Evolutionary conservation across 192 early-diverging fungal species (phyloP), one percentile per base, ranked within the genome.

Genomic region (Backusella tarrabulga): DNA sequence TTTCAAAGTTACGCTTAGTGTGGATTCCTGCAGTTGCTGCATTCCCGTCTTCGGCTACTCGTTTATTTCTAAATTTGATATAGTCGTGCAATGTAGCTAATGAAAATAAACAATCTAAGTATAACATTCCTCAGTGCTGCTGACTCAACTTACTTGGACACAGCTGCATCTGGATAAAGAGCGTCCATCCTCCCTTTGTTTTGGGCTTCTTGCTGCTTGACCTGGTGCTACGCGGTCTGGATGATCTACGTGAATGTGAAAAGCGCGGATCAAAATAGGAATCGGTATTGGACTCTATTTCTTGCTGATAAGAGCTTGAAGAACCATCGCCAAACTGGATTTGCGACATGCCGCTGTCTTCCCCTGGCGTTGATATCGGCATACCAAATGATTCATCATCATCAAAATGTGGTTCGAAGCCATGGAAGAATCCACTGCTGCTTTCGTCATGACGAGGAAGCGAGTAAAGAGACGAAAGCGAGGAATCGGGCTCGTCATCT

Each of bases 91-190:
- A 80, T 0, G 90, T 92, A 3, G 87, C 80, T 81, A 63, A 71
- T 52, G 9, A 56, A 26, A 40, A 40, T 29, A 35, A 41, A 76
- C 34, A 52, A 40, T 42, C 42, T 67, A 23, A 38, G 29, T 42
- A 38, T 15, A 15, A 50, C 34, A 77, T 63, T 63, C 56, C 26
- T 63, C 56, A 19, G 19, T 54, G 63, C 36, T 38, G 11, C 32
- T 73, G 32, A 54, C 52, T 63, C 23, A 23, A 70, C 73, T 77
- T 75, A 66, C 83, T 91, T 71, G 88, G 88, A 73, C 97, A 99
- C 35, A 99, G 86, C 77, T 99, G 96, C 97, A 99, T 96, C 76
- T 96, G 94, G 67, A 96, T 91, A 81, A 92, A 94, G 34, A 95
- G 76, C 0, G 87, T 91, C 69, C 83, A 86, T 19, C 85, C 84